Base-by-base conservation (phyloP, 2,329 filamentous ascomycete genomes). In the Colletotrichum orbiculare region DNA sequence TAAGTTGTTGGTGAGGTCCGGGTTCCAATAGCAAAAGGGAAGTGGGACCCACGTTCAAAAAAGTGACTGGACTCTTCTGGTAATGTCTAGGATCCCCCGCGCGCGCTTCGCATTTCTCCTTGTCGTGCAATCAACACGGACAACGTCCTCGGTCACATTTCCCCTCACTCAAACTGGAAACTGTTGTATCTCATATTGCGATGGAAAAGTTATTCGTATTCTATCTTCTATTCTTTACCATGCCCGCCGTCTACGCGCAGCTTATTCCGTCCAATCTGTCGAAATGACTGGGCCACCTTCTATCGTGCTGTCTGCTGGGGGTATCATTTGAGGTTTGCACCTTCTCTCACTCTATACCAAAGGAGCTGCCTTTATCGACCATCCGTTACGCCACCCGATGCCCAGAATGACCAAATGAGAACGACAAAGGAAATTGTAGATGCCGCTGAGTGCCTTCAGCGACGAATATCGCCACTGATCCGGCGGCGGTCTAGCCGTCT, bases 401-500 rank as follows among this genome's bases (percentile, higher is more conserved):
- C 47, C 41, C 33, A 25, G 17, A 11, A 17, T 62, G 45, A 52
- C 25, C 33, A 56, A 56, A 17, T 53, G 37, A 37, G 15, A 52
- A 33, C 33, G 49, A 34, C 13, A 53, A 35, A 39, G 25, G 34
- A 33, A 10, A 42, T 13, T 48, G 33, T 8, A 17, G 15, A 43
- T 59, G 38, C 49, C 45, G 37, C 15, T 54, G 43, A 42, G 11
- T 42, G 34, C 12, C 38, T 34, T 47, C 34, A 66, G 4, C 62
- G 58, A 11, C 58, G 60, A 34, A 49, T 56, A 42, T 69, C 55
- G 55, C 65, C 56, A 43, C 54, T 69, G 33, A 54, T 66, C n/a
- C 67, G 53, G 54, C 69, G 69, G 34, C 75, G 71, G 62, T 81
- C 79, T 5, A 81, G 66, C 33, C 77, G 74, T 61, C 74, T 74